These are phyloP conservation scores for Dendryphion nanum DNA, from an alignment of 2,329 filamentous ascomycete genomes.

Conservation along the genomic window DNA sequence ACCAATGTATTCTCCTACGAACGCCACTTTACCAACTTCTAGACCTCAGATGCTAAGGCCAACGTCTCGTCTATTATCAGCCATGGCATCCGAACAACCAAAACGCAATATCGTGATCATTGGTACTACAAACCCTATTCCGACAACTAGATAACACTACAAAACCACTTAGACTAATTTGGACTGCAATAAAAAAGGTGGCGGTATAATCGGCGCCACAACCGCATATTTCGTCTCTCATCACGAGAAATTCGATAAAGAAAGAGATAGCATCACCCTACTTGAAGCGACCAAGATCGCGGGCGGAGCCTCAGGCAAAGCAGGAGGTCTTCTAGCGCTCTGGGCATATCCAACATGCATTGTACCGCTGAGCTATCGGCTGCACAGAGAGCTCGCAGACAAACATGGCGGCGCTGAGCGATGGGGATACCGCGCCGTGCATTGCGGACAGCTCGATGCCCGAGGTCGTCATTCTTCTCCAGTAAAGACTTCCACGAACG, in stretches of 20 bases:
- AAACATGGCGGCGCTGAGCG: conserved; percentile 73
- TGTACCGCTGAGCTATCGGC: conserved; percentile 78
- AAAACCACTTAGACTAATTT: no score
- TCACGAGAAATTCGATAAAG: conserved; percentile 75
- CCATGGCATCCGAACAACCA: conserved; percentile 24
- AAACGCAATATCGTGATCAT: conserved; percentile 38
- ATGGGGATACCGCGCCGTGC: conserved; percentile 84
- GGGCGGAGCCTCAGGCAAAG: conserved; percentile 91
- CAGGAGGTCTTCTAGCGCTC: conserved; percentile 81
- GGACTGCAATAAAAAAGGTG: no score
- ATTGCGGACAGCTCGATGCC: conserved; percentile 67
- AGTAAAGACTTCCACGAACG: conserved; percentile 23
- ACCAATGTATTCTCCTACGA: no score
- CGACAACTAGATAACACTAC: neutral
- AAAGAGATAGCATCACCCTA: conserved; percentile 75
- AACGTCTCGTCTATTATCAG: no score
- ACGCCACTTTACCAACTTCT: no score
- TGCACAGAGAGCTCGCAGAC: conserved; percentile 81
- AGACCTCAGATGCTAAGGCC: no score
- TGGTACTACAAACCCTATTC: conserved; percentile 16
- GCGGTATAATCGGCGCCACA: conserved; percentile 88
- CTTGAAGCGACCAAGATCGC: conserved; percentile 85
- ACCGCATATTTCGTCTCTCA: conserved; percentile 89
- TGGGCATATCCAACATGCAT: conserved; percentile 89
- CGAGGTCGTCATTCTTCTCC: conserved; percentile 37